Percentiles rank a stretch among this genome's conserved stretches.
phyloP scores from a whole-genome alignment of 805 yeast genomes.

The Lachancea thermotolerans region DNA sequence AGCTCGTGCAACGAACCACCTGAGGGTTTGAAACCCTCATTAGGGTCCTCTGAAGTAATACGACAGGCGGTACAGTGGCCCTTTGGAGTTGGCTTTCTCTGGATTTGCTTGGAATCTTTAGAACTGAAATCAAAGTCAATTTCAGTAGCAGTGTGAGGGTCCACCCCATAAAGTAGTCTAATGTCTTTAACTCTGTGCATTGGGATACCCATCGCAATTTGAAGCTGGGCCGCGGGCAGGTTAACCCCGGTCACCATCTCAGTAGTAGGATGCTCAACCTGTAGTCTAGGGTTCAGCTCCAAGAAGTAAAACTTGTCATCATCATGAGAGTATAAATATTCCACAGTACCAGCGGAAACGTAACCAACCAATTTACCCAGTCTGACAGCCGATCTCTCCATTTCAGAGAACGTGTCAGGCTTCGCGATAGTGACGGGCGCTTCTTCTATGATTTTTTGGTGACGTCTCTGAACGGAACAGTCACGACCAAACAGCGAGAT shows the following conservation, averaged over 20 bases:
- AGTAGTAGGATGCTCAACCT: constrained; percentile 99
- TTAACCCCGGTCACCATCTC: constrained; percentile 99
- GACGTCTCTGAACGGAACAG: constrained; percentile 99
- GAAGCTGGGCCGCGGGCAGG: constrained; percentile 96
- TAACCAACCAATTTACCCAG: constrained; percentile 95
- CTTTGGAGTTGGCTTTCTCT: constrained; percentile 90
- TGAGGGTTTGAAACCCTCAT: constrained; percentile 98
- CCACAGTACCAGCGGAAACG: constrained; percentile 99
- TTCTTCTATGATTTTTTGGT: constrained; percentile 97
- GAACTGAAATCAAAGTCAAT: constrained; percentile 85
- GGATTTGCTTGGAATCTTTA: constrained; percentile 64
- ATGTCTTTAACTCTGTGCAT: constrained; percentile 92
- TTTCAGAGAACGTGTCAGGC: constrained; percentile 72
- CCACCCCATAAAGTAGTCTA: constrained; percentile 88
- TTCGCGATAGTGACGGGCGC: constrained; percentile 97
- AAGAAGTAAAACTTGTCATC: constrained; percentile 94
- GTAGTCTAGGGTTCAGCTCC: constrained; percentile 96
- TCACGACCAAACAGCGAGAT: constrained; percentile 97
- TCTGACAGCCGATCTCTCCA: constrained; percentile 98
- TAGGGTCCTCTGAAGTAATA: constrained; percentile 98
- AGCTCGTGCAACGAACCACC: constrained; percentile 95
- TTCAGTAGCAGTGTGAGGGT: constrained; percentile 84
- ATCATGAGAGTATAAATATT: constrained; percentile 87
- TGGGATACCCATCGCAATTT: constrained; percentile 99
- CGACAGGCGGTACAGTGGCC: constrained; percentile 99